These are phyloP conservation scores for Neostapfia colusana DNA, from an alignment of 176 grass and related monocot genomes.

Conservation along the genomic window DNA sequence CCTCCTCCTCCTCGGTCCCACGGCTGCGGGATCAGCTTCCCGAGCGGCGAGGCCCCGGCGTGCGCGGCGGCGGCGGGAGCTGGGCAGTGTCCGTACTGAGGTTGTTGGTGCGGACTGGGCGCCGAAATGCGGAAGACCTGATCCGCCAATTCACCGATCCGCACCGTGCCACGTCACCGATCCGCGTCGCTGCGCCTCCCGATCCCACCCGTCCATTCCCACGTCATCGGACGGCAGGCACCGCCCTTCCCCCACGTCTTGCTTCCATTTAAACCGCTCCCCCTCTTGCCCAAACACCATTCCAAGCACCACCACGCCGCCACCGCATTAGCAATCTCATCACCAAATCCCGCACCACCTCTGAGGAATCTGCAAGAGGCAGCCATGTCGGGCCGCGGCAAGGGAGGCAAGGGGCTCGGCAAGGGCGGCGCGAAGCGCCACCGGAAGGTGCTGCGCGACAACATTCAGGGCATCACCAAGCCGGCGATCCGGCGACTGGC, in stretches of 20 bases:
- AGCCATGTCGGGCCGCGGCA: slow-evolving; percentile 42
- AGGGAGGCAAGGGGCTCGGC: slow-evolving; percentile 54
- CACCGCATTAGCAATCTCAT: not conserved
- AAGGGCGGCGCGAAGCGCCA: slow-evolving; percentile 51
- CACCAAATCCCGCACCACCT: not conserved
- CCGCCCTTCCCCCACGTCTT: not conserved
- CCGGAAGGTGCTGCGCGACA: slow-evolving; percentile 50
- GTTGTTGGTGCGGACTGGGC: not conserved
- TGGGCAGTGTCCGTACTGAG: not conserved
- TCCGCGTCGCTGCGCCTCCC: not conserved
- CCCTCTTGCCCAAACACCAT: not conserved
- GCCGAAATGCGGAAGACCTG: slow-evolving; percentile 37
- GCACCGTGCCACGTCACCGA: not conserved
- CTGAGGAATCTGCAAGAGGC: not conserved
- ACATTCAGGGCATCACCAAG: slow-evolving; percentile 64
- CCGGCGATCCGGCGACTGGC: slow-evolving; percentile 45
- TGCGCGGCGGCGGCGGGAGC: slow-evolving; percentile 8
- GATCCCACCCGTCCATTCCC: not conserved
- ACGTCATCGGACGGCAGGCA: not conserved
- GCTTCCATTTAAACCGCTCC: not conserved
- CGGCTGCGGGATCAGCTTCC: not conserved
- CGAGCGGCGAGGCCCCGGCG: not conserved
- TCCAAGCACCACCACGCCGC: not conserved
- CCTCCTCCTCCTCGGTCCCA: not conserved
- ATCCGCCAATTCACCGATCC: slow-evolving; percentile 11